Percentiles rank a stretch among this genome's conserved stretches.
Conservation (phyloP, 768 basidiomycete genomes). For the Hygrocybe punicea region DNA sequence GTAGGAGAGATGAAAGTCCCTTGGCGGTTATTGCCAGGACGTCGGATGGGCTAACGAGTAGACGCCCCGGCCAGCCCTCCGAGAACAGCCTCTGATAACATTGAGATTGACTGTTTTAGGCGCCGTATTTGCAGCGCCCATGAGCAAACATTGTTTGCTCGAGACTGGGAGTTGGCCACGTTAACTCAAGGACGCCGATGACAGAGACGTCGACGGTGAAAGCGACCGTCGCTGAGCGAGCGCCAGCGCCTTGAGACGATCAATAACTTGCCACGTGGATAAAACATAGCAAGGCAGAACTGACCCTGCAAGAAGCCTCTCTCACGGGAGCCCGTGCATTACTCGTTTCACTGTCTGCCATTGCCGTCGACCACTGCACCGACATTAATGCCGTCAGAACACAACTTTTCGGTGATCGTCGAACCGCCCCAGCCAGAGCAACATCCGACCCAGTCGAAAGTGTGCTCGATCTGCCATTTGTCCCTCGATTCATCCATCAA, state of each 20-base stretch:
- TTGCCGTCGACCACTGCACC: slow-evolving; percentile 11
- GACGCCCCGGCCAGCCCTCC: no score
- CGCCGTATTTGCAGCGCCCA: no score
- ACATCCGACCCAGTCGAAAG: slow-evolving; percentile 37
- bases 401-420: slow-evolving; percentile 29
- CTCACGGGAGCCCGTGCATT: not conserved
- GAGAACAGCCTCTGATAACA: no score
- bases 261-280: not conserved
- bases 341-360: not conserved
- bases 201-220: no score
- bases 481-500: slow-evolving; percentile 36
- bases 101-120: no score
- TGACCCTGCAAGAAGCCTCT: not conserved
- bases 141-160: no score
- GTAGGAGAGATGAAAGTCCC: no score
- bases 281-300: not conserved
- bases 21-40: no score
- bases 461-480: slow-evolving; percentile 45
- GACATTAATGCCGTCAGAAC: slow-evolving; percentile 50
- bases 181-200: not conserved
- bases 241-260: not conserved
- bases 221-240: not conserved
- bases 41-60: no score
- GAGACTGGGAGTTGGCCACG: no score
- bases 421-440: slow-evolving; percentile 25